Evolutionary conservation across 441 rosid genomes (phyloP).

Genomic region (Geranium incanum): DNA sequence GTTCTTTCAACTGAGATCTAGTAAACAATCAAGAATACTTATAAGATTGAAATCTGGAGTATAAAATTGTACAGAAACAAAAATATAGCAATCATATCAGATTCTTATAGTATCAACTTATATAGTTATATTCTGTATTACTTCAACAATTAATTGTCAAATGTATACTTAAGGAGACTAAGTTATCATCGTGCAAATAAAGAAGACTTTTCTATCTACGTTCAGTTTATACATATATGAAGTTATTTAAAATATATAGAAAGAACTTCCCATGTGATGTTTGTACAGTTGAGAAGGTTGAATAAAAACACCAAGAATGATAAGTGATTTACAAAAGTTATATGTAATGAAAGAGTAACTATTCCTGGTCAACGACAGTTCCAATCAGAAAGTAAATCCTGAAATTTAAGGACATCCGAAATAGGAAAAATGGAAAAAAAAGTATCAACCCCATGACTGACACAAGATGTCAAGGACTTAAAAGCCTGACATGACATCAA

Average conservation of each 20-base stretch:
- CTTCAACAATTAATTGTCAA: background rate
- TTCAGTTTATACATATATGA: background rate
- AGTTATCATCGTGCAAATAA: background rate
- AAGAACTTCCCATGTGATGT: background rate
- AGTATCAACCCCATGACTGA: conserved; percentile 10
- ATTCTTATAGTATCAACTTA: background rate
- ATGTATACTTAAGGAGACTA: background rate
- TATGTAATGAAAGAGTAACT: background rate
- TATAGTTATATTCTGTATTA: background rate
- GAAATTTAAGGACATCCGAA: background rate
- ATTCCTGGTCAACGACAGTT: background rate
- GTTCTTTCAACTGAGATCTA: conserved; percentile 14
- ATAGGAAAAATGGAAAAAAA: background rate
- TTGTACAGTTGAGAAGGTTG: background rate
- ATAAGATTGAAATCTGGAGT: background rate
- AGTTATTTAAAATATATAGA: background rate
- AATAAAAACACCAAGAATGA: background rate
- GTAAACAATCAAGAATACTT: conserved; percentile 8
- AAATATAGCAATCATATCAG: background rate
- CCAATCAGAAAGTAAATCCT: background rate
- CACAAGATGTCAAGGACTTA: background rate
- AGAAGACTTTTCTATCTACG: conserved; percentile 3
- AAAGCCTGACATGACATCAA: background rate
- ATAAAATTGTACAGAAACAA: background rate
- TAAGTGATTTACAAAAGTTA: background rate